Evolutionary conservation across 495 filamentous ascomycete genomes (phyloP), one percentile per base, ranked within the genome.

Genomic region (Penicillium turbatum): DNA sequence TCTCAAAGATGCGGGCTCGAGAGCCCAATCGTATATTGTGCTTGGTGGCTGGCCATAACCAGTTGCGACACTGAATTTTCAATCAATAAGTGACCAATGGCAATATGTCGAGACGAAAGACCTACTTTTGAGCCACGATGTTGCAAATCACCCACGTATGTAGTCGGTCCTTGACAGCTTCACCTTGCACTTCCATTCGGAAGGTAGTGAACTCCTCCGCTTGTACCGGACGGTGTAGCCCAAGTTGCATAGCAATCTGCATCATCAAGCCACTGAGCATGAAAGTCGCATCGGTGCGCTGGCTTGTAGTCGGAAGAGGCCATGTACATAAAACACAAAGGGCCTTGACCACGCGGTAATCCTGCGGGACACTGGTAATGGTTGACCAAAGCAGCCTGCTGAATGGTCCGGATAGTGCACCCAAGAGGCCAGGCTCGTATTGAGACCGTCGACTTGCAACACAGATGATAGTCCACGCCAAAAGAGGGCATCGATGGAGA

Each of bases 141-240:
- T 97, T 97, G 68, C 89, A 93, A 6, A 90, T 85, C 9, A 90
- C 87, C 91, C 91, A 97, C 1, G 91, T 97, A 58, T 85, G 84
- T 41, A 96, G 78, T 26, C 91, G 80, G 65, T 96, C 91, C 55
- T 88, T 84, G 34, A 97, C 74, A 47, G 93, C 89, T 60, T 92
- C 90, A 43, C 87, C 87, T 66, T 86, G 85, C 19, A 92, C 79
- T 55, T 92, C 86, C 49, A 95, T 84, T 6, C 82, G 85, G 43
- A 90, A 87, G 1, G 88, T 82, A 0, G 88, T 88, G 70, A 96
- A 97, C 65, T 97, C 91, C 69, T 95, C 89, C 6, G 89, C 85
- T 67, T 96, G 88, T 41, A 88, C 89, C 2, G 92, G 92, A 31
- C 90, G 86, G 61, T 97, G 92, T 47, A 97, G 76, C 12, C 92